Evolutionary conservation across 495 filamentous ascomycete species (phyloP), one percentile per base, ranked within the genome.

Genomic region (Emericellopsis terricola): DNA sequence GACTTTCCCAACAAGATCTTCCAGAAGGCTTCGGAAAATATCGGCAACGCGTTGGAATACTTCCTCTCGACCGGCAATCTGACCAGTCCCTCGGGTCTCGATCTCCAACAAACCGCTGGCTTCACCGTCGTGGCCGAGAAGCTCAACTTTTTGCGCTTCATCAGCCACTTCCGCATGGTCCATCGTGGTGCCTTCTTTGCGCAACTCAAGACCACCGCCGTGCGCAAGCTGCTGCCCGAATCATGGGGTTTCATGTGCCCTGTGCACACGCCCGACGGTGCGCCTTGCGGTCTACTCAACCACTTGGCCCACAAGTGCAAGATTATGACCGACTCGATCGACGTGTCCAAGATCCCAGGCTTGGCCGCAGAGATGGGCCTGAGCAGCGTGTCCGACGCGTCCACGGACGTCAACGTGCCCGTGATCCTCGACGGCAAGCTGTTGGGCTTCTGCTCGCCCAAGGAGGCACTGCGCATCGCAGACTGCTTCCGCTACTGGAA

Each of bases 181-280:
- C 89, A 97, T 55, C 69, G 89, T 74, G 89, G 89, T 58, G 89
- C 81, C 55, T 96, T 97, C 71, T 96, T 97, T 55, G 87, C 89
- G 7, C 80, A 94, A 47, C 51, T 97, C 42, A 97, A 96, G 55
- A 97, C 89, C 0, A 97, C 89, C 4, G 87, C 89, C 0, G 89
- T 97, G 21, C 71, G 89, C 55, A 97, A 94, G 52, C 56, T 97
- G 45, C 58, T 97, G 14, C 89, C 89, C 2, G 89, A 97, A 52
- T 93, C 85, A 50, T 97, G 89, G 89, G 89, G 71, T 9, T 97
- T 97, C 58, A 57, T 97, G 37, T 96, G 89, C 47, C 89, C 89
- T 30, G 87, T 97, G 3, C 89, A 97, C 55, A 97, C 89, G 9
- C 89, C 89, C 39, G 89, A 97, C 69, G 89, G 89, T 59, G 65